Base-by-base conservation (phyloP, 768 basidiomycete genomes). In the Pleurotus sapidus region DNA sequence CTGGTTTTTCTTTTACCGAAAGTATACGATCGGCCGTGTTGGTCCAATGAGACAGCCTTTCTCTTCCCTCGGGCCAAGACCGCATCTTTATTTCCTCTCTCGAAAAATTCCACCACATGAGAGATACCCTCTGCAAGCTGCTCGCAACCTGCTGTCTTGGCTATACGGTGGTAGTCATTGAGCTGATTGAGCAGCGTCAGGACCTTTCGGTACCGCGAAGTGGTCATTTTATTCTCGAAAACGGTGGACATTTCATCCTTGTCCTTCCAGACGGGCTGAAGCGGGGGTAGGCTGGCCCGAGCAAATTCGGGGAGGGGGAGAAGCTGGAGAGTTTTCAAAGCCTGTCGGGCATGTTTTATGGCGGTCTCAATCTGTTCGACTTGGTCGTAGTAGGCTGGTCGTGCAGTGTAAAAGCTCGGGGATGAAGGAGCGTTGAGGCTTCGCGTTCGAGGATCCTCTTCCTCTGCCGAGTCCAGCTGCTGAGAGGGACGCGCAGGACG, bases 1-100 rank as follows among this genome's bases (percentile, higher is more conserved):
- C 91, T 92, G 59, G 93, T 93, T 74, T 98, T 98, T 62, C 95
- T 81, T 71, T 85, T 83, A 39, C 95, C 95, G 49, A 89, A 67
- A 0, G 91, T 91, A 67, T 93, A 92, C n/a, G 88, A 86, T 57
- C 95, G 79, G n/a, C 93, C 93, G 56, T 81, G 80, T 46, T 80
- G 74, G 69, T 98, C 95, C 53, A 92, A 72, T 23, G 74, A 67
- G 37, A 84, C 81, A 6, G 77, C 75, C 65, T 87, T 86, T 61
- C 82, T 77, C 71, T 80, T 74, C 46, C 81, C 72, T 72, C 78
- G 66, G 70, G 77, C 72, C 30, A 80, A 61, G 51, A 72, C 69
- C 5, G 74, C 76, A 24, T 77, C 77, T 64, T 82, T 84, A 68
- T 82, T 83, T 63, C 84, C 80, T 59, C 81, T 80, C 67, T 91